phyloP scores from a whole-genome alignment of 345 rosid species.

The Boechera retrofracta region DNA sequence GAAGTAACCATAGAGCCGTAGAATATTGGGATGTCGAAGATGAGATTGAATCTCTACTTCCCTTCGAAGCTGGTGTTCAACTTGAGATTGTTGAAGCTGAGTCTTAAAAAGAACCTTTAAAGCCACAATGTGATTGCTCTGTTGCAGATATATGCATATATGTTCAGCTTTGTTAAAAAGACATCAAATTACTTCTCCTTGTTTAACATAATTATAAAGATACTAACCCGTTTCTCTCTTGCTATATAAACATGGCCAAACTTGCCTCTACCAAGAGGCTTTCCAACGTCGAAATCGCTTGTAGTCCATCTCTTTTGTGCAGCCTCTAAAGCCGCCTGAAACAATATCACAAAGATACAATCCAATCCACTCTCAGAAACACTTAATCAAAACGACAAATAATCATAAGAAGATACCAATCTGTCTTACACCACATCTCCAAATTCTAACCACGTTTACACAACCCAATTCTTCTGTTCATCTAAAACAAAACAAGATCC shows the following conservation, averaged over 20 bases:
- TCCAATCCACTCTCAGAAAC: not conserved
- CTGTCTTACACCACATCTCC: not conserved
- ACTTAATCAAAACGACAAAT: not conserved
- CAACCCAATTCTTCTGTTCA: slow-evolving; percentile 16
- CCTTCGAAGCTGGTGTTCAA: slow-evolving; percentile 87
- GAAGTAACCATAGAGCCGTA: slow-evolving; percentile 90
- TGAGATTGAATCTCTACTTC: slow-evolving; percentile 98
- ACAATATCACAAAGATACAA: slow-evolving; percentile 18
- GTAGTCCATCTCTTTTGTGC: slow-evolving; percentile 82
- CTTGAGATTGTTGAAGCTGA: slow-evolving; percentile 95
- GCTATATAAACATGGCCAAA: slow-evolving; percentile 95
- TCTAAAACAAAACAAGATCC: too few species aligned
- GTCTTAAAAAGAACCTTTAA: slow-evolving; percentile 87
- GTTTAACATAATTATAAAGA: not conserved
- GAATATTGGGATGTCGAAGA: slow-evolving; percentile 85
- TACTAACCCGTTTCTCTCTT: slow-evolving; percentile 74
- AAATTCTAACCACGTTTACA: not conserved
- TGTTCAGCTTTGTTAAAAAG: too few species aligned
- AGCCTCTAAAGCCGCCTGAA: slow-evolving; percentile 60
- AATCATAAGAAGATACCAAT: not conserved
- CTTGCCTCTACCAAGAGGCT: slow-evolving; percentile 93
- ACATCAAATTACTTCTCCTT: too few species aligned
- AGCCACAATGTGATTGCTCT: slow-evolving; percentile 96
- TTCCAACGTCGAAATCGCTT: slow-evolving; percentile 82
- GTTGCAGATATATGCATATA: slow-evolving; percentile 23